Conservation (phyloP, 2,329 filamentous ascomycete genomes). For the Sclerotinia borealis region DNA sequence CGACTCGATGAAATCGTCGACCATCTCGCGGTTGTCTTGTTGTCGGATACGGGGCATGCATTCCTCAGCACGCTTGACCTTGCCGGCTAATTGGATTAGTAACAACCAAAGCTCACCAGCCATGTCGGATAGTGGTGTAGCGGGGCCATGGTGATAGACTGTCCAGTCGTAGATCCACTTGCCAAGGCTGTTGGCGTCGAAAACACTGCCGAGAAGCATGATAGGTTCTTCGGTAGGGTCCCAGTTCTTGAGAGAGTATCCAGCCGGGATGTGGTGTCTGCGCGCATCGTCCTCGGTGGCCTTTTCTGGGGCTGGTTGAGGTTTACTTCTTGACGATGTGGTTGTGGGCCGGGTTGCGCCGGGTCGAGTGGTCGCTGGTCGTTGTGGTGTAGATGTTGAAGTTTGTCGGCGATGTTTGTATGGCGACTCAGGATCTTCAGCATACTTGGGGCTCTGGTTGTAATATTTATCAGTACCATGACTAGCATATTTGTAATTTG, state of each 20-base stretch:
- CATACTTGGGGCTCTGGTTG: slow-evolving; percentile 29
- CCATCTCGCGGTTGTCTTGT: slow-evolving; percentile 67
- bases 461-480: slow-evolving; percentile 34
- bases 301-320: slow-evolving; percentile 37
- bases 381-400: slow-evolving; percentile 29
- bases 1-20: slow-evolving; percentile 85
- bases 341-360: slow-evolving; percentile 22
- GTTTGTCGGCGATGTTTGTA: slow-evolving; percentile 27
- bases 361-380: slow-evolving; percentile 18
- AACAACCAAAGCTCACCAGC: slow-evolving; percentile 94
- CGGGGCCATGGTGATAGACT: slow-evolving; percentile 77
- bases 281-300: slow-evolving; percentile 56
- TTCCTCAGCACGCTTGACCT: slow-evolving; percentile 87
- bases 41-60: slow-evolving; percentile 65
- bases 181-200: slow-evolving; percentile 93
- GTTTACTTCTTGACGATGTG: slow-evolving; percentile 30
- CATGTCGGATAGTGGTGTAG: slow-evolving; percentile 79
- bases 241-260: slow-evolving; percentile 98
- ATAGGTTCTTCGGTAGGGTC: slow-evolving; percentile 92
- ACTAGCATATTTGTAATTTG: slow-evolving; percentile 32
- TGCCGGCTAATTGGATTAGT: slow-evolving; percentile 87
- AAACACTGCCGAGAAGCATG: slow-evolving; percentile 88
- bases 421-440: slow-evolving; percentile 28
- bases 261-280: slow-evolving; percentile 70
- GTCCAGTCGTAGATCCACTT: slow-evolving; percentile 99